A percentile compares a stretch with the other conserved stretches of the same genome.
These are phyloP conservation scores for Lichtheimia hyalospora DNA, from an alignment of 371 early-diverging fungal species.

Conservation along the genomic window DNA sequence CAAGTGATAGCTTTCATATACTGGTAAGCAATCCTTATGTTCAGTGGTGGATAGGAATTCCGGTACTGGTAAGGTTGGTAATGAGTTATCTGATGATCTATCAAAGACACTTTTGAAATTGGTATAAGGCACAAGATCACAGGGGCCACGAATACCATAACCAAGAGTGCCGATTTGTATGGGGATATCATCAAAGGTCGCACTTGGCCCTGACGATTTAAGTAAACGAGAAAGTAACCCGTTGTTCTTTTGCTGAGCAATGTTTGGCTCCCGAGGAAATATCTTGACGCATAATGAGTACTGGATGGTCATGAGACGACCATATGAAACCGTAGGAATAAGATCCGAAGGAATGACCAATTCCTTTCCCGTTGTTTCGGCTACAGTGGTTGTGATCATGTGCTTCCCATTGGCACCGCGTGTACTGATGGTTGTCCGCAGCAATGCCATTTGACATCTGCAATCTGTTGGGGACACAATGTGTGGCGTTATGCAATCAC, in stretches of 20 bases:
- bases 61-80: conserved; percentile 16
- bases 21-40: conserved; percentile 31
- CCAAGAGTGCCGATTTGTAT: conserved; percentile 34
- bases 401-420: too few relatives aligned
- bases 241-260: too few relatives aligned
- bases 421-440: not conserved
- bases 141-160: conserved; percentile 27
- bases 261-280: not conserved
- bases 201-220: not conserved
- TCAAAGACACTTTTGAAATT: conserved; percentile 8
- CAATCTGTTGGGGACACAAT: too few relatives aligned
- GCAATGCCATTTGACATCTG: not conserved
- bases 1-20: conserved; percentile 38
- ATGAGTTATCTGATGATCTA: conserved; percentile 1
- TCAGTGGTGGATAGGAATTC: conserved; percentile 24
- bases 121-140: conserved; percentile 28
- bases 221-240: not conserved
- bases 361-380: not conserved
- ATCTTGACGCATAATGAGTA: not conserved
- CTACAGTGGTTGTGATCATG: not conserved
- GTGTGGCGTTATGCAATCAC: conserved; percentile 18
- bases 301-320: not conserved
- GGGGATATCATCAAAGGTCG: conserved; percentile 15
- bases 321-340: not conserved
- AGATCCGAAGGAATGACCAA: not conserved